Conservation (phyloP, 768 basidiomycete genomes). For the Collybia sordida region DNA sequence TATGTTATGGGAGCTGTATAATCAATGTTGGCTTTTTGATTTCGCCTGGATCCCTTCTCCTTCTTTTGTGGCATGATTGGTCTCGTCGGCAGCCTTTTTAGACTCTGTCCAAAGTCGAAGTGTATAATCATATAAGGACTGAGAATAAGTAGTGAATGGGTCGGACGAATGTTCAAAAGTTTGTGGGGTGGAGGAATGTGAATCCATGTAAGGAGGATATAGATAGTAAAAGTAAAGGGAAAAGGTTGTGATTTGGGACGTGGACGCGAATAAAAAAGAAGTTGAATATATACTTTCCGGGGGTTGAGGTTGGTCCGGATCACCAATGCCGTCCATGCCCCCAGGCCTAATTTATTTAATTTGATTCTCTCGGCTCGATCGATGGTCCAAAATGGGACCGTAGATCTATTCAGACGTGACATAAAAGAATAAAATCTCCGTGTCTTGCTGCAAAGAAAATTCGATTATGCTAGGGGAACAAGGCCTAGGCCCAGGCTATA, state of each 20-base stretch:
- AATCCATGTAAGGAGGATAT: constrained; percentile 9
- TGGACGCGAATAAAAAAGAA: constrained; percentile 7
- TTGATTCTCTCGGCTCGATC: background rate
- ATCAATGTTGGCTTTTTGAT: background rate
- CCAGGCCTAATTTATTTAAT: constrained; percentile 5
- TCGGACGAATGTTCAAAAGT: constrained; percentile 23
- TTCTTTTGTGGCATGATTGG: constrained; percentile 3
- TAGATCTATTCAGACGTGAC: no score
- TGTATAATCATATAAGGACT: constrained; percentile 67
- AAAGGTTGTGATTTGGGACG: constrained; percentile 13
- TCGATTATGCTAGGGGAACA: no score
- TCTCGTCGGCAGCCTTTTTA: constrained; percentile 54
- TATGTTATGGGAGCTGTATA: background rate
- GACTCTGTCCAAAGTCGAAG: constrained; percentile 68
- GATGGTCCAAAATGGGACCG: background rate
- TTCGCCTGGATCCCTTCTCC: constrained; percentile 4
- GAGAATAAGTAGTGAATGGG: constrained; percentile 57
- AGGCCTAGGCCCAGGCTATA: no score
- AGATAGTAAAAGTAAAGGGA: constrained; percentile 11
- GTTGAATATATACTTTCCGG: constrained; percentile 10
- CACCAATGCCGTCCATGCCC: constrained; percentile 15
- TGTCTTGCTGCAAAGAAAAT: no score
- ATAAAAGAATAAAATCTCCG: no score
- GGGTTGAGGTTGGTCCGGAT: constrained; percentile 17
- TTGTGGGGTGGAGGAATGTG: constrained; percentile 11